These are phyloP conservation scores for Didymella keratinophila DNA, from an alignment of 2,329 filamentous ascomycete species.

Conservation along the genomic window DNA sequence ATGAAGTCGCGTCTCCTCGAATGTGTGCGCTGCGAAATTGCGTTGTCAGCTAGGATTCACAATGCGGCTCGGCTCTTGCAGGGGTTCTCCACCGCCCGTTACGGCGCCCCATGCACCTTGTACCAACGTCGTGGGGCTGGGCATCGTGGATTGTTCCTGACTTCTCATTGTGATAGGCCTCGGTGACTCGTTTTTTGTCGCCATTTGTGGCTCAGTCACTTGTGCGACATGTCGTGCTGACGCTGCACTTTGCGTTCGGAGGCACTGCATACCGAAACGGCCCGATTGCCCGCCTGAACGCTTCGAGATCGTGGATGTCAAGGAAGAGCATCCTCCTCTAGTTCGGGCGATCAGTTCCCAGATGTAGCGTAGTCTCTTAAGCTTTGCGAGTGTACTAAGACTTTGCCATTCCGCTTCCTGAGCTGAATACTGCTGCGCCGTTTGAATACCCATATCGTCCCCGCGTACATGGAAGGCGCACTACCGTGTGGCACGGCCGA, in stretches of 20 bases:
- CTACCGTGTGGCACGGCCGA: neutral
- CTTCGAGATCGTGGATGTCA: neutral
- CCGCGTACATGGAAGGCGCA: neutral
- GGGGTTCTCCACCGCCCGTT: slow-evolving; percentile 11
- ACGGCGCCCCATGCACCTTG: slow-evolving; percentile 1
- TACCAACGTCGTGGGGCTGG: neutral
- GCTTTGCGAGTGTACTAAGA: slow-evolving; percentile 11
- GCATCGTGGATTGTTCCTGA: neutral
- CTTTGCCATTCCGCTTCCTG: slow-evolving; percentile 7
- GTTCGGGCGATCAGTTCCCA: slow-evolving; percentile 10
- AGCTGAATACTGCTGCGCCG: neutral
- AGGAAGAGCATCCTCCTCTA: slow-evolving; percentile 7
- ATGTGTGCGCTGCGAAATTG: slow-evolving; percentile 10
- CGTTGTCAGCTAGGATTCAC: slow-evolving; percentile 12
- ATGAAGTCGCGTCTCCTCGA: neutral
- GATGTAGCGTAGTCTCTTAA: slow-evolving; percentile 13
- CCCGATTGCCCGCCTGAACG: slow-evolving; percentile 1
- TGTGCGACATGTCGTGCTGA: neutral
- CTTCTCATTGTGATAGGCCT: neutral
- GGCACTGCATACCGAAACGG: neutral
- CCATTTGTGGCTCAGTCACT: neutral
- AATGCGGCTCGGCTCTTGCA: slow-evolving; percentile 18
- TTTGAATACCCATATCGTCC: neutral
- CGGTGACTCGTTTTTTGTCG: neutral
- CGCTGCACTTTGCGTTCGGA: neutral